Evolutionary conservation across 108 stramenopile genomes (phyloP).

Genomic region (Cyclostephanos invisitatus): DNA sequence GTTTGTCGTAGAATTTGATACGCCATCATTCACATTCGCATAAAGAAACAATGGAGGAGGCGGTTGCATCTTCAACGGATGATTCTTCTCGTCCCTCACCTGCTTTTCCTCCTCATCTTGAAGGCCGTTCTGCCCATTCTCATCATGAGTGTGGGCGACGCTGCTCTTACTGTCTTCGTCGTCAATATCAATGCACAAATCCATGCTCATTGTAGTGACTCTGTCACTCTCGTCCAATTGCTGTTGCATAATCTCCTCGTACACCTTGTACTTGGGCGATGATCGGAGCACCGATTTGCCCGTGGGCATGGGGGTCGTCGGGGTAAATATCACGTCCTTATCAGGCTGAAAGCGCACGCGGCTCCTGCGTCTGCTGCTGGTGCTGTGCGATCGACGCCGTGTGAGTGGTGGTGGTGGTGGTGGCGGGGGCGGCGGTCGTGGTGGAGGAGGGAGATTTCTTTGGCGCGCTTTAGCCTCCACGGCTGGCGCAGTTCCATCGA

Average conservation of each 20-base stretch:
- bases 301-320: not conserved
- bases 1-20: not conserved
- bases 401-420: not conserved
- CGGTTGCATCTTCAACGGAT: not conserved
- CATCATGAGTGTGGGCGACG: too few species aligned
- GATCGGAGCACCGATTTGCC: conserved; percentile 1
- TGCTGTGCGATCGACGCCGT: not conserved
- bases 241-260: not conserved
- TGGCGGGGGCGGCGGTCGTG: not conserved
- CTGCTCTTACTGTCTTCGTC: too few species aligned
- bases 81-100: not conserved
- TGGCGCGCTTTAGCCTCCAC: not conserved
- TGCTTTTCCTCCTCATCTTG: not conserved
- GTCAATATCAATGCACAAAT: not conserved
- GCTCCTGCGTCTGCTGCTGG: not conserved
- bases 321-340: not conserved
- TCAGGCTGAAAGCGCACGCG: conserved; percentile 13
- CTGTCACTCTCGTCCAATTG: conserved; percentile 3
- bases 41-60: not conserved
- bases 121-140: too few species aligned
- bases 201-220: conserved; percentile 16
- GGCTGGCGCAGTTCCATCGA: not conserved
- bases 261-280: not conserved
- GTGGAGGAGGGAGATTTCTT: not conserved
- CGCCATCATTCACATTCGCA: not conserved